Conservation (phyloP, 352 stramenopile species). For the Globisporangium uncinulatum region DNA sequence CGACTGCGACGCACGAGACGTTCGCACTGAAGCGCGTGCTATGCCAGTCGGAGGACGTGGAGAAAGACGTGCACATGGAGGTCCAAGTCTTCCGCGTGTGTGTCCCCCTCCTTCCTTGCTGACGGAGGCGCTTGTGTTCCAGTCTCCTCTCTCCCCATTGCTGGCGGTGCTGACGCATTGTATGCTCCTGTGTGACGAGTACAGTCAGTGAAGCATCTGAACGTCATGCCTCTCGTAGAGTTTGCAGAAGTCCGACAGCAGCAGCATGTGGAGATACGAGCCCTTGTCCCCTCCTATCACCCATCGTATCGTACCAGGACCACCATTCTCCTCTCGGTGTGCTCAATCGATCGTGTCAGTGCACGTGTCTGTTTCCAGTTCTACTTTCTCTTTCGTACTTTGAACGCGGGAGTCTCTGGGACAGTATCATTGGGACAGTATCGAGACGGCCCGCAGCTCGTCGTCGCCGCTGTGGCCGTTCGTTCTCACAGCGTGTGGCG, state of each 20-base stretch:
- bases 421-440: no score
- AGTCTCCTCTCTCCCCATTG: no score
- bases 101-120: no score
- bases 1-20: conserved; percentile 52
- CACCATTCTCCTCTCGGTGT: background rate
- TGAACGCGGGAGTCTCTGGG: conserved; percentile 76
- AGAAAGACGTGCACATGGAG: conserved; percentile 72
- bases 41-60: conserved; percentile 76
- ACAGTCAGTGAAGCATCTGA: conserved; percentile 75
- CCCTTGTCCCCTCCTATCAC: background rate
- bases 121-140: no score
- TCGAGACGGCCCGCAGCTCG: conserved; percentile 52
- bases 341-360: no score
- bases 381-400: conserved; percentile 86
- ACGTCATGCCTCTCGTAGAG: conserved; percentile 75
- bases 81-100: conserved; percentile 69
- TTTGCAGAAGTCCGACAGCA: conserved; percentile 66
- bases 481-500: conserved; percentile 67
- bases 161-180: background rate
- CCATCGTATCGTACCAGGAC: no score
- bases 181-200: background rate
- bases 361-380: conserved; percentile 27
- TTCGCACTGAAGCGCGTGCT: conserved; percentile 83
- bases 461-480: conserved; percentile 81
- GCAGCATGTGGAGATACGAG: conserved; percentile 61